These are phyloP conservation scores for Coemansia sp. DNA, from an alignment of 192 early-diverging fungal genomes.

Conservation along the genomic window DNA sequence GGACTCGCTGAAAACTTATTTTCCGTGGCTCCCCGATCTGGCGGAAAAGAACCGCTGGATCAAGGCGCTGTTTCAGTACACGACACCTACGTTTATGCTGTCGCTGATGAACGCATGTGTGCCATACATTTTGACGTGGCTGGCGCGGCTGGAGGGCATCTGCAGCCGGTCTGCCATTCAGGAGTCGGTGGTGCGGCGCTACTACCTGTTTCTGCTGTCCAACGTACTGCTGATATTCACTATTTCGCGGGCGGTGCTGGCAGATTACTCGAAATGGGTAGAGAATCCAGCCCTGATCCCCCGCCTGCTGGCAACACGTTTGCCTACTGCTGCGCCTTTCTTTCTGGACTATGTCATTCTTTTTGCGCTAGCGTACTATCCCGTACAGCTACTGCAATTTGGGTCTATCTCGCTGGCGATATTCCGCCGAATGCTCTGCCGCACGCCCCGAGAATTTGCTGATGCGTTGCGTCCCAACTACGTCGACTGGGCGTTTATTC, in stretches of 20 bases:
- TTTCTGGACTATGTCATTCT: conserved; percentile 77
- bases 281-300: conserved; percentile 66
- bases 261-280: conserved; percentile 64
- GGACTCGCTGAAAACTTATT: conserved; percentile 37
- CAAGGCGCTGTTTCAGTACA: conserved; percentile 41
- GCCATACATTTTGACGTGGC: conserved; percentile 43
- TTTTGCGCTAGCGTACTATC: conserved; percentile 65
- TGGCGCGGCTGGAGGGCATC: conserved; percentile 42
- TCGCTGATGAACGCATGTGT: conserved; percentile 48
- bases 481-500: conserved; percentile 65
- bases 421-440: conserved; percentile 61
- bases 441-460: conserved; percentile 75
- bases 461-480: conserved; percentile 64
- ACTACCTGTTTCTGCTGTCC: conserved; percentile 72
- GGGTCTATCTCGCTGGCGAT: conserved; percentile 58
- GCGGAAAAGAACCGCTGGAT: conserved; percentile 47
- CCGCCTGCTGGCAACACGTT: conserved; percentile 61
- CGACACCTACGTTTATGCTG: conserved; percentile 35
- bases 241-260: conserved; percentile 62
- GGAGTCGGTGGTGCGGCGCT: conserved; percentile 54
- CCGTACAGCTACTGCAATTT: conserved; percentile 66
- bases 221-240: conserved; percentile 76
- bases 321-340: conserved; percentile 72
- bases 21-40: conserved; percentile 58
- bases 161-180: conserved; percentile 48